A percentile compares a stretch with the other conserved stretches of the same genome.
Conservation (phyloP, 2,329 filamentous ascomycete species). For the Xylariomycetidae sp. region DNA sequence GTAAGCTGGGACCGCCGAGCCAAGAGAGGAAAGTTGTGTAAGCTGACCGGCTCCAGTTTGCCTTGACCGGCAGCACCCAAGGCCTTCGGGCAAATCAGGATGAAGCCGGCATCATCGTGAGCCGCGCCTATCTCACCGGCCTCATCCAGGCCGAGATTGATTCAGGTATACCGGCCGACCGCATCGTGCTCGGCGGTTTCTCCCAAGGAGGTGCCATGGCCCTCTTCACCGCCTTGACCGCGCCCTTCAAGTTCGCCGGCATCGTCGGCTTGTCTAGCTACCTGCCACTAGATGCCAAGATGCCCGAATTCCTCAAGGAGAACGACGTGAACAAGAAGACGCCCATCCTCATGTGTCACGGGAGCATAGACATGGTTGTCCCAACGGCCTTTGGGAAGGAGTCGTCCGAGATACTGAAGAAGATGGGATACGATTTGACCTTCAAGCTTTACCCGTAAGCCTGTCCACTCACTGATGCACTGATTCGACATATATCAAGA, state of each 20-base stretch:
- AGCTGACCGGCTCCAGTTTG: no score
- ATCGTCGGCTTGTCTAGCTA: slow-evolving; percentile 84
- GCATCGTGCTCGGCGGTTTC: slow-evolving; percentile 84
- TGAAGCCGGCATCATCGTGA: slow-evolving; percentile 68
- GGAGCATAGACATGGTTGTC: slow-evolving; percentile 72
- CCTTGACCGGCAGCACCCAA: slow-evolving; percentile 22
- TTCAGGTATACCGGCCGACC: slow-evolving; percentile 72
- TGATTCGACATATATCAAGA: background rate
- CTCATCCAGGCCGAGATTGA: slow-evolving; percentile 79
- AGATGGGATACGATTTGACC: slow-evolving; percentile 66
- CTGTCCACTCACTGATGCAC: slow-evolving; percentile 3
- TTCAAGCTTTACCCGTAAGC: slow-evolving; percentile 71
- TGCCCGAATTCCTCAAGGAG: slow-evolving; percentile 52
- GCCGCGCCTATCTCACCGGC: slow-evolving; percentile 69
- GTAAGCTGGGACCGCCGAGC: slow-evolving; percentile 42
- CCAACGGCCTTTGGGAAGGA: slow-evolving; percentile 61
- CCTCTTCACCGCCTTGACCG: slow-evolving; percentile 74
- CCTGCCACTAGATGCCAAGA: slow-evolving; percentile 62
- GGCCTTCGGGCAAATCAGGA: slow-evolving; percentile 39
- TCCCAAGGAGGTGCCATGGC: slow-evolving; percentile 86
- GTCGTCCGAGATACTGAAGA: slow-evolving; percentile 63
- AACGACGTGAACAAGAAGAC: slow-evolving; percentile 64
- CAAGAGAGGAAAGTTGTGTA: slow-evolving; percentile 3
- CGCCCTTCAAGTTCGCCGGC: slow-evolving; percentile 70
- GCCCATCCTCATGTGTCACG: slow-evolving; percentile 85